These are phyloP conservation scores for Quercus variabilis DNA, from an alignment of 306 rosid species.

Conservation along the genomic window DNA sequence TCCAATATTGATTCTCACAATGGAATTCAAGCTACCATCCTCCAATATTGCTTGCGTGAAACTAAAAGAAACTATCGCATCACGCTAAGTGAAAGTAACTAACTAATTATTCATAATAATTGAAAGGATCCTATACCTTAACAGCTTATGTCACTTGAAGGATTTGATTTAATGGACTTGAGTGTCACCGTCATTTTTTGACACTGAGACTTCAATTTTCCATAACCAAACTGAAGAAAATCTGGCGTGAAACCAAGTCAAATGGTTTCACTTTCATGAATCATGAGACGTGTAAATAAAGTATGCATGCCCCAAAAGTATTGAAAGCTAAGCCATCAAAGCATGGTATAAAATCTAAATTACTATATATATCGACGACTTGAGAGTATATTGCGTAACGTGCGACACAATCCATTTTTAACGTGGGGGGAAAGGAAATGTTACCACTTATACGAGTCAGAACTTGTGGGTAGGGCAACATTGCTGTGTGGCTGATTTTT, in stretches of 20 bases:
- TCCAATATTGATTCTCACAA: background rate
- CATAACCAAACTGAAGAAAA: background rate
- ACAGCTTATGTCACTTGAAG: background rate
- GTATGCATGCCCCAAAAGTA: background rate
- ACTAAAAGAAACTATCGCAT: background rate
- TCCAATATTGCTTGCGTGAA: background rate
- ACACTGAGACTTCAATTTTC: background rate
- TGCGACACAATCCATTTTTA: background rate
- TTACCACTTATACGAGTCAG: background rate
- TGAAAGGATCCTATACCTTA: background rate
- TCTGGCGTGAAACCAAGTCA: background rate
- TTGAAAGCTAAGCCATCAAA: background rate
- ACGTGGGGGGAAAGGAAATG: conserved; percentile 42
- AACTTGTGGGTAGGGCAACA: background rate
- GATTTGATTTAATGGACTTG: background rate
- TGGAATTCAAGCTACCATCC: background rate
- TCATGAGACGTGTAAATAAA: too few relatives aligned
- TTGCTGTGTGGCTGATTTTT: background rate
- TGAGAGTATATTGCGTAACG: conserved; percentile 10
- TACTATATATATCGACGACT: background rate
- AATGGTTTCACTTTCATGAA: background rate
- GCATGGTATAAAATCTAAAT: background rate
- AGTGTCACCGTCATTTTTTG: background rate
- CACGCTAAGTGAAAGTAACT: background rate
- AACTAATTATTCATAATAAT: background rate